phyloP scores from a whole-genome alignment of 2,329 filamentous ascomycete genomes.

The Alternaria ventricosa region DNA sequence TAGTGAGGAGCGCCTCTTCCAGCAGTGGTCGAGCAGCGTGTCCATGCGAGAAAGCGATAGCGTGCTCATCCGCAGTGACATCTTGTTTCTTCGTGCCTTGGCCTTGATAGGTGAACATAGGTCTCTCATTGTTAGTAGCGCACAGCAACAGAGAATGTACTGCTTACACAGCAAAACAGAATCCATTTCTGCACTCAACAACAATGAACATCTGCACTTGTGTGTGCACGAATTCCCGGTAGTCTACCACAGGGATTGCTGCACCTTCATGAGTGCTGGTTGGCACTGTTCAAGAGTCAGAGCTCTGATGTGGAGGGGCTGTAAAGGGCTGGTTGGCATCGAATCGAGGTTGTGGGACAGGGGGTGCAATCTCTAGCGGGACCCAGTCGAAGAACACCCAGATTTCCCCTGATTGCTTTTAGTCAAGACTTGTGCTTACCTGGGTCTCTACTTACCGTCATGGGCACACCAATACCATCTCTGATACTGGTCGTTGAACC shows the following conservation, averaged over 20 bases:
- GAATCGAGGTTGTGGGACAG: too few species aligned
- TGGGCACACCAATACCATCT: fast-evolving
- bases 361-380: background rate
- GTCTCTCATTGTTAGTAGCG: background rate
- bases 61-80: slow-evolving; percentile 38
- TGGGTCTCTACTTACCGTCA: fast-evolving
- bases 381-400: background rate
- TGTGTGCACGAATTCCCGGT: background rate
- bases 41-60: slow-evolving; percentile 41
- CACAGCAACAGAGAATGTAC: background rate
- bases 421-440: fast-evolving
- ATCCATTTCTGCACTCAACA: background rate
- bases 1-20: slow-evolving; percentile 44
- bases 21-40: slow-evolving; percentile 9
- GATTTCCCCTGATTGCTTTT: fast-evolving
- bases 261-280: too few species aligned
- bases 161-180: slow-evolving; percentile 6
- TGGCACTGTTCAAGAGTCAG: too few species aligned
- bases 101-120: slow-evolving; percentile 14
- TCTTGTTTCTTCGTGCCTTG: slow-evolving; percentile 12
- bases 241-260: background rate
- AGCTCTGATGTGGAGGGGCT: background rate
- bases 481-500: background rate
- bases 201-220: slow-evolving; percentile 6
- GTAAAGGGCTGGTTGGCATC: too few species aligned